Percentiles rank a stretch among this genome's conserved stretches.
These are phyloP conservation scores for Periglandula ipomoeae DNA, from an alignment of 2,329 filamentous ascomycete genomes.

Conservation along the genomic window DNA sequence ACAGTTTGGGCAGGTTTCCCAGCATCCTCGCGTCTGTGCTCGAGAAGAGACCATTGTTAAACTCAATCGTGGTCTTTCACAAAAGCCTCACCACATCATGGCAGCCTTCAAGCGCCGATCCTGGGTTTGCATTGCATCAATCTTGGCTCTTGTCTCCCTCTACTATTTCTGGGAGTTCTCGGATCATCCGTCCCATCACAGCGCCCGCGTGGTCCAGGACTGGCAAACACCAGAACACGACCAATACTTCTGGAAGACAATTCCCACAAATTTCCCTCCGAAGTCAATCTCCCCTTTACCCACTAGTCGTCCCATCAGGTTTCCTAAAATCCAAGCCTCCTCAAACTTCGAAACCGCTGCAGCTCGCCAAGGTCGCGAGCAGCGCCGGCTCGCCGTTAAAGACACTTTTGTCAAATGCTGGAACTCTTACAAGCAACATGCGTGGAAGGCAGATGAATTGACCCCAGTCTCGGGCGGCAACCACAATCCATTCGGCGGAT, in stretches of 20 bases:
- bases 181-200: background rate
- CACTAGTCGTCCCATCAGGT: background rate
- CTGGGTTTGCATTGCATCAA: background rate
- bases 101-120: background rate
- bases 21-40: background rate
- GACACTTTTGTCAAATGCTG: constrained; percentile 33
- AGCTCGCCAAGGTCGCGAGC: constrained; percentile 18
- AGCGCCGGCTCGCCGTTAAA: constrained; percentile 30
- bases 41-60: background rate
- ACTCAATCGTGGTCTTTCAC: too few relatives aligned
- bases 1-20: too few relatives aligned
- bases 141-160: background rate
- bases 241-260: background rate
- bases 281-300: background rate
- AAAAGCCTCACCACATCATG: background rate
- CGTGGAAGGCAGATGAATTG: constrained; percentile 45
- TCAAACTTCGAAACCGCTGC: background rate
- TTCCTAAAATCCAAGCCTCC: background rate
- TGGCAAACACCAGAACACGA: background rate
- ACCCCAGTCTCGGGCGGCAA: constrained; percentile 35
- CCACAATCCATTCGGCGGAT: constrained; percentile 41
- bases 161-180: background rate
- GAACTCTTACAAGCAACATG: constrained; percentile 40
- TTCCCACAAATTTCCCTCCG: background rate
- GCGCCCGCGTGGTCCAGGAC: background rate